A percentile compares a stretch with the other conserved stretches of the same genome.
phyloP scores from a whole-genome alignment of 1,139 yeast species.

The Oligophagozyma castellii region DNA sequence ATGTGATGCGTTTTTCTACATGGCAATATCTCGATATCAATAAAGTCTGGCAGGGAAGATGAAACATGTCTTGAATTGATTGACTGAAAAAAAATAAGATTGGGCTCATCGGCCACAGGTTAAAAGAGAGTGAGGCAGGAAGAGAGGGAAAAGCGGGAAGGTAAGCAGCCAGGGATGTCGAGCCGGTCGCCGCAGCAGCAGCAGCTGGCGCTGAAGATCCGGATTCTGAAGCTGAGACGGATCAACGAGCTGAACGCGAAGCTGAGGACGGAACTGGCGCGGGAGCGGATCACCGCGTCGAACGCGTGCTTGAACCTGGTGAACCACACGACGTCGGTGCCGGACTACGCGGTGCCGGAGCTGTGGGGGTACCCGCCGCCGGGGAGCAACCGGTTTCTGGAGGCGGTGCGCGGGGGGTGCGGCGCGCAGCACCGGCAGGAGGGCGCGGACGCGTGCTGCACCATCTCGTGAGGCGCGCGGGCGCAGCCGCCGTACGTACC shows the following conservation, averaged over 20 bases:
- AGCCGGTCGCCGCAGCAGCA: slow-evolving; percentile 6
- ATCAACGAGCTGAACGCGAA: slow-evolving; percentile 46
- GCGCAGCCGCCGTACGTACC: background rate
- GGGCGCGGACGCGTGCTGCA: slow-evolving; percentile 29
- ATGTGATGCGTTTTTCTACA: no score
- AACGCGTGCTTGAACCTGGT: slow-evolving; percentile 41
- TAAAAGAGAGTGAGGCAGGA: no score
- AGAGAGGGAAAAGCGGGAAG: no score
- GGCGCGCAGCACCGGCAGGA: slow-evolving; percentile 1
- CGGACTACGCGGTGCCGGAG: slow-evolving; percentile 40
- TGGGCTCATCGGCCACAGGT: no score
- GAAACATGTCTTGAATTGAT: no score
- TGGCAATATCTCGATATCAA: no score
- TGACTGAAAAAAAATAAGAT: no score
- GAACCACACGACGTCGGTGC: slow-evolving; percentile 33
- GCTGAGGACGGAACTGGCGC: slow-evolving; percentile 37
- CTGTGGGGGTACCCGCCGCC: slow-evolving; percentile 37
- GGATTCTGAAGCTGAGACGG: slow-evolving; percentile 44
- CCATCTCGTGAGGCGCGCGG: slow-evolving; percentile 25
- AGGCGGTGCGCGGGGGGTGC: slow-evolving; percentile 1
- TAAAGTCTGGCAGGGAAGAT: no score
- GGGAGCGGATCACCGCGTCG: slow-evolving; percentile 56
- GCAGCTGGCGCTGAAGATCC: slow-evolving; percentile 20
- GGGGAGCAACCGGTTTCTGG: slow-evolving; percentile 34
- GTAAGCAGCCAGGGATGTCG: no score